phyloP scores from a whole-genome alignment of 495 filamentous ascomycete species.

The Xylaria intraflava region DNA sequence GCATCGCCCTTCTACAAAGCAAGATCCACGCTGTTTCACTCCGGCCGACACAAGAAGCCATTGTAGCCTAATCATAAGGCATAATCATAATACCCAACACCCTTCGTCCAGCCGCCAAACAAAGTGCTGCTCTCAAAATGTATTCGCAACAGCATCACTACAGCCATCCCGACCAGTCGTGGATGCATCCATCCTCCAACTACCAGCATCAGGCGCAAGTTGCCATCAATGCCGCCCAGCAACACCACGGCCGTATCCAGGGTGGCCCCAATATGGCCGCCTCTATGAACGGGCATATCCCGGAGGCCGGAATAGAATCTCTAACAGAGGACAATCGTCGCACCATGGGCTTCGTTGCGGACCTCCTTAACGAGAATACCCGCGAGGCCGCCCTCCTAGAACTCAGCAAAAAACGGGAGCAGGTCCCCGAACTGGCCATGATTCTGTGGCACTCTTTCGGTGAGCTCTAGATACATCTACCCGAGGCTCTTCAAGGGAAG shows the following conservation, averaged over 20 bases:
- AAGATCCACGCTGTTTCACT: background rate
- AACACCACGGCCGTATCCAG: slow-evolving; percentile 65
- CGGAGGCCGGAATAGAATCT: slow-evolving; percentile 47
- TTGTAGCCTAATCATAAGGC: background rate
- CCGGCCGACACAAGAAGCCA: background rate
- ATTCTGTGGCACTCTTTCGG: slow-evolving; percentile 99
- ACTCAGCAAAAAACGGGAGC: slow-evolving; percentile 97
- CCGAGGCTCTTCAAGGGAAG: background rate
- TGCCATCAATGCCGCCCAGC: slow-evolving; percentile 51
- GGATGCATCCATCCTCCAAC: slow-evolving; percentile 52
- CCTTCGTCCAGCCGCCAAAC: slow-evolving; percentile 30
- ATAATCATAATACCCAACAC: slow-evolving; percentile 1
- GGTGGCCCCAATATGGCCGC: slow-evolving; percentile 48
- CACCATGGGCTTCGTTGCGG: slow-evolving; percentile 86
- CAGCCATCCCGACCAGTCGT: slow-evolving; percentile 66
- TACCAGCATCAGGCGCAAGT: slow-evolving; percentile 54
- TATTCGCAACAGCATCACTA: slow-evolving; percentile 69
- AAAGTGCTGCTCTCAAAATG: slow-evolving; percentile 36
- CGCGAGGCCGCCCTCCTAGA: slow-evolving; percentile 90
- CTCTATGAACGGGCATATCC: slow-evolving; percentile 42
- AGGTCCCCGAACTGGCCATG: slow-evolving; percentile 91
- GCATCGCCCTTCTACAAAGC: background rate
- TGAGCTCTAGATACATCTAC: slow-evolving; percentile 45
- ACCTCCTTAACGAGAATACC: slow-evolving; percentile 79
- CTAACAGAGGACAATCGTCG: slow-evolving; percentile 87